Evolutionary conservation across 164 flowering plant species (phyloP), one percentile per base, ranked within the genome.

Genomic region (Annona squamosa): DNA sequence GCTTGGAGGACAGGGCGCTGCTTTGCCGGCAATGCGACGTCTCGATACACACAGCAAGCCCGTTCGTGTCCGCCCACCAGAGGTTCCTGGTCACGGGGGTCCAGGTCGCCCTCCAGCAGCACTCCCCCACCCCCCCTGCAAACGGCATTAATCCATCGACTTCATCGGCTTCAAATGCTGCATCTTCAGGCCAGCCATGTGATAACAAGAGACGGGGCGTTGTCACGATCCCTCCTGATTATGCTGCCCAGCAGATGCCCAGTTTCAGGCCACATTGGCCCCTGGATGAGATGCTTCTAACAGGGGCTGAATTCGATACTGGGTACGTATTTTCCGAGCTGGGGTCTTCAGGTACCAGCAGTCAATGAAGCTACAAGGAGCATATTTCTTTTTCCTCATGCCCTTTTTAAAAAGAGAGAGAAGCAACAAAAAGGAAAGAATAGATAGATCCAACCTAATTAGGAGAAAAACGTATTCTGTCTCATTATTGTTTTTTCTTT

Each of bases 1-100:
- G 85, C 72, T 73, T 83, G 69, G 84, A 81, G 72, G 85, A 83
- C 72, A 70, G 85, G 72, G 77, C 77, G 46, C 19, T 83, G 52
- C 73, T 83, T 2, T 83, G 84, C 75, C 46, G 71, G 69, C 48
- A 81, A 3, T 83, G 86, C 48, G 84, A 83, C 37, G 73, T 66
- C 7, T 73, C 81, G 44, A 81, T 73, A 3, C 86, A 83, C 67
- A 65, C 70, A 7, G 74, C 76, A 3, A 79, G 57, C 48, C 70
- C 81, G 16, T 63, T 69, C 37, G 75, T 59, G 3, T 71, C 76
- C 17, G 46, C 80, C 68, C 85, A 83, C 71, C 85, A 81, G 47
- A 72, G 85, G 42, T 81, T 83, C 69, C 75, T 83, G 17, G 63
- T 80, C 46, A 73, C 82, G 26, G 85, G 82, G 1, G 69, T 79